These are phyloP conservation scores for Stropharia rugosoannulata DNA, from an alignment of 768 basidiomycete species.

Conservation along the genomic window DNA sequence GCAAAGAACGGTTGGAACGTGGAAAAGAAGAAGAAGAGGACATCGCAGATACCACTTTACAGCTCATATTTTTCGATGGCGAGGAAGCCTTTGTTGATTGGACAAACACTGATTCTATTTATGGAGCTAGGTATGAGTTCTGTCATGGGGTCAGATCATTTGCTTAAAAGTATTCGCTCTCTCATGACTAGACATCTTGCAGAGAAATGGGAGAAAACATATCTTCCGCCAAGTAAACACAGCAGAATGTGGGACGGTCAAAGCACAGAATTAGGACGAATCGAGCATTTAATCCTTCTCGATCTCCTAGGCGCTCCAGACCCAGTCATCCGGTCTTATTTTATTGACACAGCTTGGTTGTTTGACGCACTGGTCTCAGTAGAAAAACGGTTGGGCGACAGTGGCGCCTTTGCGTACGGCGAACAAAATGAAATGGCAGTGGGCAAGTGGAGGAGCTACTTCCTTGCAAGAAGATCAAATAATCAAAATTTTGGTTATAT, in stretches of 20 bases:
- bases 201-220: constrained; percentile 75
- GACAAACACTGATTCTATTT: constrained; percentile 88
- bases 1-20: constrained; percentile 52
- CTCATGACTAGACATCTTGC: constrained; percentile 74
- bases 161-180: background rate
- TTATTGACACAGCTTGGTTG: constrained; percentile 88
- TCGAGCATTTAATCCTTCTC: constrained; percentile 90
- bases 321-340: constrained; percentile 81
- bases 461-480: constrained; percentile 45
- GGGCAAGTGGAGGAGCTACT: constrained; percentile 65
- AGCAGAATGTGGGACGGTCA: constrained; percentile 55
- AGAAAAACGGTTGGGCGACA: constrained; percentile 70
- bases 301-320: constrained; percentile 84
- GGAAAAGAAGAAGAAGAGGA: constrained; percentile 73
- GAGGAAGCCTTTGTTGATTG: constrained; percentile 94
- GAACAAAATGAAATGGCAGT: constrained; percentile 42
- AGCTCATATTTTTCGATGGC: constrained; percentile 95
- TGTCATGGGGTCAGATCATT: background rate
- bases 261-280: constrained; percentile 66
- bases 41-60: constrained; percentile 79
- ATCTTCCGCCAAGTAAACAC: constrained; percentile 55
- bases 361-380: constrained; percentile 73
- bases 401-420: constrained; percentile 56
- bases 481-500: constrained; percentile 56
- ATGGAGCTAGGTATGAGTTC: constrained; percentile 78